Base-by-base conservation (phyloP, 1,284 basidiomycete species). In the Meira miltonrushii region DNA sequence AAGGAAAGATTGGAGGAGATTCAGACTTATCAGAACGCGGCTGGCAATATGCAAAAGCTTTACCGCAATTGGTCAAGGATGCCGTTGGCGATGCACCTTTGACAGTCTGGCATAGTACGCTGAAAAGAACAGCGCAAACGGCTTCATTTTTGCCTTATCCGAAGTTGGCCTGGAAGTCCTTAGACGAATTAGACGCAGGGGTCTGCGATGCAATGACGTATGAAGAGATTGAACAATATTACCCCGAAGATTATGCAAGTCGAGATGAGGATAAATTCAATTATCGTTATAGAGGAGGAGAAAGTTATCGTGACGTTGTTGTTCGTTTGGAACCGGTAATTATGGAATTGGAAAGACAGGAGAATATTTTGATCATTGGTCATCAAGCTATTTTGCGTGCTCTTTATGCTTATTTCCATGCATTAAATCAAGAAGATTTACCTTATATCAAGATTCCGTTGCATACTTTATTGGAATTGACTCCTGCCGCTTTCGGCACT, bases 171-270 rank as follows among this genome's bases (percentile, higher is more conserved):
- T 99, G 95, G 95, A 99, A 99, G 79, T 92, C 91, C 3, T 82
- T 99, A 39, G 95, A 99, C 75, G 95, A 99, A 79, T 83, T 99
- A 11, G 95, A 99, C 79, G 95, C 95, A 2, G 94, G 95, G 43
- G 95, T 99, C 13, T 99, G 95, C 74, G 95, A 99, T 79, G 92
- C 88, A 12, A 98, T 99, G 95, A 98, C 95, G 0, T 99, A 98
- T 77, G 88, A 92, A 81, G 94, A 98, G 82, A 97, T 98, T 59
- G 94, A 93, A 57, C 59, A 59, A 48, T 76, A 93, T 88, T 98
- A 97, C 77, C 95, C 95, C 0, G 95, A 99, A 67, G 95, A 99
- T 79, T 97, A 94, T 77, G 93, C 92, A n/a, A 92, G 91, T 74
- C 86, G 95, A 25, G 95, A 98, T 75, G 92, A 98, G 53, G 95